Conservation (phyloP, 345 rosid genomes). For the Dipteronia dyeriana region DNA sequence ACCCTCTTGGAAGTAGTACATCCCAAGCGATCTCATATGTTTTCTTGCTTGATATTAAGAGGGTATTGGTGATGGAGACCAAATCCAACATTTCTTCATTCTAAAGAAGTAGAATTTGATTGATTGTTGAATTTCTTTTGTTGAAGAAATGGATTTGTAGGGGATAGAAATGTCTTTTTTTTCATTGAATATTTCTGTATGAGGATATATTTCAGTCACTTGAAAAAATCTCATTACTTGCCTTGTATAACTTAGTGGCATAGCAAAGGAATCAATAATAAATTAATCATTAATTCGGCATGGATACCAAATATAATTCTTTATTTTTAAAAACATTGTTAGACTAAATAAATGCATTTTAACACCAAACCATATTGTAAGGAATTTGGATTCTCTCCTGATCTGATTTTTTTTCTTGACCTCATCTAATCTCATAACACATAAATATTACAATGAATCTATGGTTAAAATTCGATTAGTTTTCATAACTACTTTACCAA, state of each 20-base stretch:
- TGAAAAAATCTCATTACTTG: neutral
- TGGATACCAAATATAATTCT: no score
- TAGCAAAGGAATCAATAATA: no score
- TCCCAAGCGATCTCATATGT: conserved; percentile 21
- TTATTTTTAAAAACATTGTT: no score
- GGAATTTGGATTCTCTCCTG: no score
- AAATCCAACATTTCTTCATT: conserved; percentile 27
- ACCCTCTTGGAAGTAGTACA: conserved; percentile 27
- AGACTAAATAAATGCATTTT: no score
- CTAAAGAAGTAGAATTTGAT: conserved; percentile 28
- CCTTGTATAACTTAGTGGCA: neutral
- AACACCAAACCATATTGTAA: no score
- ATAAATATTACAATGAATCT: no score
- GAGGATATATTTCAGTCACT: neutral
- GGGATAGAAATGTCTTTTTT: neutral
- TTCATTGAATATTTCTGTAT: neutral
- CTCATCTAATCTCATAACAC: no score
- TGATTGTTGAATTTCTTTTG: neutral
- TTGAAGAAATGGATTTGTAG: neutral
- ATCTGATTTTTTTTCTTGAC: no score
- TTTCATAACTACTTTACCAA: no score
- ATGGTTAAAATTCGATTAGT: no score
- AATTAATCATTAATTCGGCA: no score
- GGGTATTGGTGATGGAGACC: conserved; percentile 23
- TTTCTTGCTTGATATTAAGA: neutral